Evolutionary conservation across 768 basidiomycete species (phyloP).

Genomic region (Saitozyma sp.): DNA sequence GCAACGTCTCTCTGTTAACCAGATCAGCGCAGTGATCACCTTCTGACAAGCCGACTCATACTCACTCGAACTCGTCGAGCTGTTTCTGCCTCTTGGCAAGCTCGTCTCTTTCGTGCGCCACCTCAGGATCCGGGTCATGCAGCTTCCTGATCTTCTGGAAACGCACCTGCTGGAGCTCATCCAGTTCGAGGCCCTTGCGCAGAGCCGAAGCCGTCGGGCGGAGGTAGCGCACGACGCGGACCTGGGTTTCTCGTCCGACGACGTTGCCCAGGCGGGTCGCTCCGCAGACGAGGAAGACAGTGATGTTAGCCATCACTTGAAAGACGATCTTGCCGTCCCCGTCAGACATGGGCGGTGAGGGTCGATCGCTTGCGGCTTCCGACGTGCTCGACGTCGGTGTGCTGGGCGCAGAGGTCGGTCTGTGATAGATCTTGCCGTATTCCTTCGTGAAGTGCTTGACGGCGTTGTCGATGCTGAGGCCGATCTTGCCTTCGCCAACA

Average conservation of each 20-base stretch:
- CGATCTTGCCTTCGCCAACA: too few relatives aligned
- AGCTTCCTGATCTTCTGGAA: neutral
- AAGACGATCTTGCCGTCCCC: neutral
- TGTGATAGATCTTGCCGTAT: too few relatives aligned
- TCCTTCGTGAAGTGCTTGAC: too few relatives aligned
- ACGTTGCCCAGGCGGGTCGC: neutral
- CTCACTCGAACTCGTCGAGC: constrained; percentile 4
- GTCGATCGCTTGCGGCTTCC: neutral
- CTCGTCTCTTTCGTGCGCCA: neutral
- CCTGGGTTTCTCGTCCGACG: constrained; percentile 9
- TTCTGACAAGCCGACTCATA: neutral
- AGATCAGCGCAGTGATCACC: too few relatives aligned
- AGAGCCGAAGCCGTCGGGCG: constrained; percentile 2
- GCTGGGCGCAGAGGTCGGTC: too few relatives aligned
- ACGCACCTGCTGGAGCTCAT: constrained; percentile 4
- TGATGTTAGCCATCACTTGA: neutral
- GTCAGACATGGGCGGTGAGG: neutral
- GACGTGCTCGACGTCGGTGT: neutral
- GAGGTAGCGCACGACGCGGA: constrained; percentile 2
- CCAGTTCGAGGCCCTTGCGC: constrained; percentile 11
- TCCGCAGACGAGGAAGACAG: neutral
- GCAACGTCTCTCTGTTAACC: too few relatives aligned
- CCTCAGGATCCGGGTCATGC: constrained; percentile 11
- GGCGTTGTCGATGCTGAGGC: too few relatives aligned
- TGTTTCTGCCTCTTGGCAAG: neutral